Conservation (phyloP, 371 early-diverging fungal genomes). For the Lichtheimia corymbifera region DNA sequence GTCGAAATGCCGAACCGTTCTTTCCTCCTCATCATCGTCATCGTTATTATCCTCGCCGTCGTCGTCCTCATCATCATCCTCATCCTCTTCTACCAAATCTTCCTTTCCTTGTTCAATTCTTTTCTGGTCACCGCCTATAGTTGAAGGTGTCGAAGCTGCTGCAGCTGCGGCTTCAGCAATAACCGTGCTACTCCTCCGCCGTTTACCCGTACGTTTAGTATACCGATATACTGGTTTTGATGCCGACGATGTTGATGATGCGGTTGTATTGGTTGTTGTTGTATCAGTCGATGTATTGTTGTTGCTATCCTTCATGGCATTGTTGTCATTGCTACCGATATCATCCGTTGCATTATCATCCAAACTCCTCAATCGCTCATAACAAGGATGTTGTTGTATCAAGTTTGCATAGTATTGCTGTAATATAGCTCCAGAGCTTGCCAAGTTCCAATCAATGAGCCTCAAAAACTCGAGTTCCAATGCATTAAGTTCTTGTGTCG, state of each 20-base stretch:
- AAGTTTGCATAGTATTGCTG: slow-evolving; percentile 87
- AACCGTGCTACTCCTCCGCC: slow-evolving; percentile 14
- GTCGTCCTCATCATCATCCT: slow-evolving; percentile 5
- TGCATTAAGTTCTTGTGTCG: slow-evolving; percentile 91
- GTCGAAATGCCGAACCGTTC: slow-evolving; percentile 44
- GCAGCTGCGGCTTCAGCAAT: slow-evolving; percentile 6
- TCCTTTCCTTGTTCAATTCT: background rate
- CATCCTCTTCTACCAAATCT: slow-evolving; percentile 10
- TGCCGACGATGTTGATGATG: background rate
- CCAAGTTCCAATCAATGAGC: slow-evolving; percentile 88
- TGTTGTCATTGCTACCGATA: background rate
- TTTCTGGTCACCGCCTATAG: too few species aligned
- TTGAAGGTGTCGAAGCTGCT: background rate
- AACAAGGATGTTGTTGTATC: slow-evolving; percentile 69
- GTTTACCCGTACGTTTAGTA: slow-evolving; percentile 3
- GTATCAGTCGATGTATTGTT: slow-evolving; percentile 22
- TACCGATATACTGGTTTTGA: background rate
- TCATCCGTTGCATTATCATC: too few species aligned
- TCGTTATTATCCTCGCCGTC: background rate
- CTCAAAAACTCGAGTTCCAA: slow-evolving; percentile 90
- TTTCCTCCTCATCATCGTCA: slow-evolving; percentile 24
- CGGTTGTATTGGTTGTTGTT: background rate
- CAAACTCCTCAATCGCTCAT: slow-evolving; percentile 22
- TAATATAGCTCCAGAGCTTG: slow-evolving; percentile 71
- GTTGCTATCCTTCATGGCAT: slow-evolving; percentile 14